A percentile compares a stretch with the other conserved stretches of the same genome.
These are phyloP conservation scores for Kodamaea sp. DNA, from an alignment of 1,139 yeast species.

Conservation along the genomic window DNA sequence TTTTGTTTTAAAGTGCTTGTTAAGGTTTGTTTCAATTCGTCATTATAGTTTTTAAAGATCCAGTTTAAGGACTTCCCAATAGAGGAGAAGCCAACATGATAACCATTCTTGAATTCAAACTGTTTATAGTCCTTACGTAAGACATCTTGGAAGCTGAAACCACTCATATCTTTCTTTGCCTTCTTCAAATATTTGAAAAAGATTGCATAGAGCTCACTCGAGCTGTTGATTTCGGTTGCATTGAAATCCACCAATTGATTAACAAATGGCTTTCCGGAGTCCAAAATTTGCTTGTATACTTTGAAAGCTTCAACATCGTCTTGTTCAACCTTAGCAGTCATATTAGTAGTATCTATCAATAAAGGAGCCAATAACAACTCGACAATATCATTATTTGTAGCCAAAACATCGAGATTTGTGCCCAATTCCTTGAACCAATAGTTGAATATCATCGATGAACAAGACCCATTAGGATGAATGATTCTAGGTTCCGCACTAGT, in stretches of 20 bases:
- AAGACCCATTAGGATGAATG: slow-evolving; percentile 66
- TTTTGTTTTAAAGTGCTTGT: slow-evolving; percentile 31
- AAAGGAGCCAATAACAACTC: slow-evolving; percentile 62
- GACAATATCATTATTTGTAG: slow-evolving; percentile 32
- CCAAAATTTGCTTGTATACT: slow-evolving; percentile 25
- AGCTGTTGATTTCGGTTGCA: neutral
- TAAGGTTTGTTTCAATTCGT: slow-evolving; percentile 32
- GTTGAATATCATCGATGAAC: slow-evolving; percentile 67
- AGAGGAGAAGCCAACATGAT: slow-evolving; percentile 70
- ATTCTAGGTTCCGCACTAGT: slow-evolving; percentile 53
- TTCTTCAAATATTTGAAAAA: slow-evolving; percentile 42
- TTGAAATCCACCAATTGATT: neutral
- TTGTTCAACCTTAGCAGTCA: slow-evolving; percentile 55
- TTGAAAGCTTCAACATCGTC: slow-evolving; percentile 49
- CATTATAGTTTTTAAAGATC: slow-evolving; percentile 35
- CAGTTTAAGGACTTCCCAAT: slow-evolving; percentile 64
- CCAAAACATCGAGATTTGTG: slow-evolving; percentile 15
- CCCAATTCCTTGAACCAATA: slow-evolving; percentile 46
- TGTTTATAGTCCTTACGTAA: slow-evolving; percentile 82
- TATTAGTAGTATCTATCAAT: slow-evolving; percentile 65
- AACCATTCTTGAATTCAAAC: slow-evolving; percentile 45
- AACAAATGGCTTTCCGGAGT: slow-evolving; percentile 1
- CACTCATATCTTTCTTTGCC: slow-evolving; percentile 61
- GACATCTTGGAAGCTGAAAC: slow-evolving; percentile 56
- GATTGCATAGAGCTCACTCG: slow-evolving; percentile 4